Conservation (phyloP, 768 basidiomycete genomes). For the Trametes meyenii region DNA sequence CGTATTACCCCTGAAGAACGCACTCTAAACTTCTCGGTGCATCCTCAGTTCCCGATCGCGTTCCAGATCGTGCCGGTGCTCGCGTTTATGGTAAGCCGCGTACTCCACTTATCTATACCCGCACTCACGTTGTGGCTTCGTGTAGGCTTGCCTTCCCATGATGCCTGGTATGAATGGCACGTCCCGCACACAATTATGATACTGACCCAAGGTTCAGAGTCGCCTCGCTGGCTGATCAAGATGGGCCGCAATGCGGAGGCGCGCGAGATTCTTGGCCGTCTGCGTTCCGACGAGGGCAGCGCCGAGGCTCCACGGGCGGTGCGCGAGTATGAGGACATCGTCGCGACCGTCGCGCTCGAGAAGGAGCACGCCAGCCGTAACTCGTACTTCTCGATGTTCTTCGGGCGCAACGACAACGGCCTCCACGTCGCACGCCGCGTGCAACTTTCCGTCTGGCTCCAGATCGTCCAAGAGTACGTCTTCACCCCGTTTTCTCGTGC, state of each 20-base stretch:
- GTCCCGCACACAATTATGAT: conserved; percentile 24
- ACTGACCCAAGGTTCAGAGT: conserved; percentile 18
- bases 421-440: conserved; percentile 46
- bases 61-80: conserved; percentile 47
- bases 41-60: conserved; percentile 44
- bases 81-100: conserved; percentile 40
- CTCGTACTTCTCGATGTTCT: conserved; percentile 48
- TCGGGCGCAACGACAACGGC: conserved; percentile 42
- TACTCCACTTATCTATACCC: not conserved
- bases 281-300: conserved; percentile 36
- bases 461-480: conserved; percentile 47
- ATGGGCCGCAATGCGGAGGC: conserved; percentile 44
- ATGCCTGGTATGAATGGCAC: conserved; percentile 36
- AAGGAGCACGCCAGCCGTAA: conserved; percentile 44
- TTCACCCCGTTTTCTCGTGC: not conserved
- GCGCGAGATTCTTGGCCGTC: conserved; percentile 37
- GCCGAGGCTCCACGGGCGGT: conserved; percentile 30
- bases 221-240: conserved; percentile 43
- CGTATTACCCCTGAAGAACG: not conserved
- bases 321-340: conserved; percentile 42
- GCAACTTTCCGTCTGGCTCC: conserved; percentile 47
- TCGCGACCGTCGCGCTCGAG: conserved; percentile 43
- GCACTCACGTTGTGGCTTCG: not conserved
- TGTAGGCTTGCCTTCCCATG: conserved; percentile 20
- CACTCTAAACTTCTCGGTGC: conserved; percentile 1